phyloP scores from a whole-genome alignment of 768 basidiomycete genomes.

The Trametes meyenii region DNA sequence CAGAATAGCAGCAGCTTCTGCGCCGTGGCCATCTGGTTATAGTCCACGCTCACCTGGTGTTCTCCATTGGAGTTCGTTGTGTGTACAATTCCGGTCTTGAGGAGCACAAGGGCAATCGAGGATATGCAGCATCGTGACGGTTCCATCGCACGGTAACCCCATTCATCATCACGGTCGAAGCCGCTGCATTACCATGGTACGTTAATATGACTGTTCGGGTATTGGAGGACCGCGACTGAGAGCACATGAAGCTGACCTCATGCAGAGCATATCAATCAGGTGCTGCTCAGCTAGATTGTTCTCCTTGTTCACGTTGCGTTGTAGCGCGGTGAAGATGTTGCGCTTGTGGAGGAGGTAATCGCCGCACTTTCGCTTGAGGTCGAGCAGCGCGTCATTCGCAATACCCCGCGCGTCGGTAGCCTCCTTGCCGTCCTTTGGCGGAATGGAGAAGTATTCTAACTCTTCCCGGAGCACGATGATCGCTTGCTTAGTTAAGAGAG shows the following conservation, averaged over 20 bases:
- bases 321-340: conserved; percentile 96
- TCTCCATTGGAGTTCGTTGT: conserved; percentile 54
- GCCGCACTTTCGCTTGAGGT: conserved; percentile 86
- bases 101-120: conserved; percentile 93
- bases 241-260: conserved; percentile 71
- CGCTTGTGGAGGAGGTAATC: conserved; percentile 84
- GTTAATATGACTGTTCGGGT: not conserved
- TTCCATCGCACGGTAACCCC: conserved; percentile 96
- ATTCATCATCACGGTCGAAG: conserved; percentile 95
- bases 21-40: conserved; percentile 93
- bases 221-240: not conserved
- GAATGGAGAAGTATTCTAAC: conserved; percentile 97
- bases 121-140: conserved; percentile 97
- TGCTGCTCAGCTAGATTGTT: conserved; percentile 99
- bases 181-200: conserved; percentile 55
- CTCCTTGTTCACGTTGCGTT: conserved; percentile 98
- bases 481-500: conserved; percentile 92
- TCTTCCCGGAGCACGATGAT: conserved; percentile 98
- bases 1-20: conserved; percentile 97
- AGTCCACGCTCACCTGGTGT: conserved; percentile 80
- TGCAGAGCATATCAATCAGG: conserved; percentile 99
- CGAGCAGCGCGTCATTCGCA: conserved; percentile 75
- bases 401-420: conserved; percentile 77
- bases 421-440: conserved; percentile 65
- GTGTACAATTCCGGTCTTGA: conserved; percentile 96